Evolutionary conservation across 106 monocot genomes (phyloP).

Genomic region (Xerophyta viscosa): DNA sequence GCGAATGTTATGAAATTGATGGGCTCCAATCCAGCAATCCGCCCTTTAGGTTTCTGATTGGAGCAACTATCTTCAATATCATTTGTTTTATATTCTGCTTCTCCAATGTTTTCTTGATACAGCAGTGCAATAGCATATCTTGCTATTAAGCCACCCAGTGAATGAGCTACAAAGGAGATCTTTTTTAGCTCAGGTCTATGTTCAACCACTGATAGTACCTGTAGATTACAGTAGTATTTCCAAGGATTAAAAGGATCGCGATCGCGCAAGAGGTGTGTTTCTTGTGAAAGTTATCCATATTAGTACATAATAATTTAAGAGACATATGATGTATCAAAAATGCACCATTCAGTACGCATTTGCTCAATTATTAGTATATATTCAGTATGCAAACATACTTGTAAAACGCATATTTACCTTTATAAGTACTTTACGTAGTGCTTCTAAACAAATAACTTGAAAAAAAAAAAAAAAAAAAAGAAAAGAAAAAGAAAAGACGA

Average conservation of each 20-base stretch:
- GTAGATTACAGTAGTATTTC: neutral
- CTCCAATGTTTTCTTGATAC: conserved; percentile 19
- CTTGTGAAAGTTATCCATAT: neutral
- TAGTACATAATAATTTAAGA: too few relatives aligned
- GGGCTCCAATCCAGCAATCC: conserved; percentile 86
- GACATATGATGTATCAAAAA: too few relatives aligned
- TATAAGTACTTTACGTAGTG: too few relatives aligned
- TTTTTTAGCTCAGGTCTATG: conserved; percentile 41
- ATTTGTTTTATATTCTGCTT: conserved; percentile 1
- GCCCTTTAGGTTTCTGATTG: conserved; percentile 25
- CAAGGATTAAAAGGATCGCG: neutral
- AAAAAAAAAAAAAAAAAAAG: too few relatives aligned
- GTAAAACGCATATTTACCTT: too few relatives aligned
- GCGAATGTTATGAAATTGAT: conserved; percentile 90
- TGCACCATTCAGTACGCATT: too few relatives aligned
- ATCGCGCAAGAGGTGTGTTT: neutral
- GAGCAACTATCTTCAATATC: neutral
- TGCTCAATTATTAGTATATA: too few relatives aligned
- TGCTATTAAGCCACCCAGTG: conserved; percentile 80
- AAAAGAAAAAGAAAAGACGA: too few relatives aligned
- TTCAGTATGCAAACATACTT: too few relatives aligned
- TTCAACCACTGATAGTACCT: conserved; percentile 59
- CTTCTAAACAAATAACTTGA: too few relatives aligned
- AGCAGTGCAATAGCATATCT: conserved; percentile 79
- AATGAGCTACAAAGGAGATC: conserved; percentile 86